A percentile compares a stretch with the other conserved stretches of the same genome.
phyloP scores from a whole-genome alignment of 208 protist genomes.

The Leishmania lainsoni region DNA sequence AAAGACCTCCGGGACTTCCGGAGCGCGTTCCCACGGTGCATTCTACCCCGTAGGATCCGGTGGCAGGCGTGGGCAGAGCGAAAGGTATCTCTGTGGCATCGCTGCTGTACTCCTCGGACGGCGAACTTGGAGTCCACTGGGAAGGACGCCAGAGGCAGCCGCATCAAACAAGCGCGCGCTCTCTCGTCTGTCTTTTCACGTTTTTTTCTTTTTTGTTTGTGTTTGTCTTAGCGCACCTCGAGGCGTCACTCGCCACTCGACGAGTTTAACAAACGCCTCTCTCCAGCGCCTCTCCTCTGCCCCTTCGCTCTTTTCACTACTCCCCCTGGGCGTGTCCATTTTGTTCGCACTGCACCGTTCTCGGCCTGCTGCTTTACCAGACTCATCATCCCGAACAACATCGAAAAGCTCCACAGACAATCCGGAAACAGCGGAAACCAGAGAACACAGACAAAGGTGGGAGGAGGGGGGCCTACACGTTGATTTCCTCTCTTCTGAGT shows the following conservation, averaged over 20 bases:
- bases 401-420: background rate
- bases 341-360: background rate
- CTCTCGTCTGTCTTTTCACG: background rate
- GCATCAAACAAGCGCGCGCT: too few relatives aligned
- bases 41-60: background rate
- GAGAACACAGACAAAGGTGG: background rate
- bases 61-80: background rate
- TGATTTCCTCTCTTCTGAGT: background rate
- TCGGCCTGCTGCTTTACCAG: background rate
- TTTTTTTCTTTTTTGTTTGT: background rate
- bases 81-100: background rate
- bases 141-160: too few relatives aligned
- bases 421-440: background rate
- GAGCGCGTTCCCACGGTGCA: background rate
- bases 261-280: background rate
- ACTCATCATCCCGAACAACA: background rate
- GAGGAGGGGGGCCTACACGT: background rate
- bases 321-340: background rate
- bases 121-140: too few relatives aligned
- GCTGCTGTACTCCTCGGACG: background rate
- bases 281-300: background rate
- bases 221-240: too few relatives aligned
- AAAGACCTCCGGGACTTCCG: background rate
- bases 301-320: background rate
- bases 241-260: background rate